Evolutionary conservation across 768 basidiomycete species (phyloP).

Genomic region (Naganishia vishniacii): DNA sequence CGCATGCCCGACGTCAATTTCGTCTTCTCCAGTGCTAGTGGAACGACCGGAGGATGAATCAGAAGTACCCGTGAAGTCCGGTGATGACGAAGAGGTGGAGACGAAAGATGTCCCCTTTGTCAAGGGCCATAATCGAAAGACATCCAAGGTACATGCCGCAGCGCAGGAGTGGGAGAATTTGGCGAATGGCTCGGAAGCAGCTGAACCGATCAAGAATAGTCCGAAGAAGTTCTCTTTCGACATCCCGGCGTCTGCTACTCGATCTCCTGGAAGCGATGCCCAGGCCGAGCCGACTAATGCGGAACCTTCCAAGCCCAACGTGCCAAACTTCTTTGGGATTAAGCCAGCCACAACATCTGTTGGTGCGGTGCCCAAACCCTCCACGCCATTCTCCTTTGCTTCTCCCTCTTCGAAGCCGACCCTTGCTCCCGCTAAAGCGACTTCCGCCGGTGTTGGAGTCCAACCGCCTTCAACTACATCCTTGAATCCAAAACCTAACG

Average conservation of each 20-base stretch:
- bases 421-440: background rate
- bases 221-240: constrained; percentile 14
- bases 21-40: background rate
- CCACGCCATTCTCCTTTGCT: background rate
- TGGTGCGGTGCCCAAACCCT: background rate
- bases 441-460: constrained; percentile 8
- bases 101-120: background rate
- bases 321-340: constrained; percentile 1
- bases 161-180: constrained; percentile 19
- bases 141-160: constrained; percentile 18
- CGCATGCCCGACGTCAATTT: background rate
- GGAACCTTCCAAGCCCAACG: background rate
- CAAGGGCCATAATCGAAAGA: background rate
- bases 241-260: background rate
- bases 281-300: background rate
- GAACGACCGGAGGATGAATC: constrained; percentile 8
- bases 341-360: too few species aligned
- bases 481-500: constrained; percentile 5
- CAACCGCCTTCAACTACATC: constrained; percentile 5
- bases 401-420: background rate
- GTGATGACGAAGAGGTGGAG: background rate
- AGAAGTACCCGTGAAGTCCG: background rate
- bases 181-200: background rate
- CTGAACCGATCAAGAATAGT: constrained; percentile 12
- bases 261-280: background rate